These are phyloP conservation scores for Irpex sp. DNA, from an alignment of 1,284 basidiomycete genomes.

Conservation along the genomic window DNA sequence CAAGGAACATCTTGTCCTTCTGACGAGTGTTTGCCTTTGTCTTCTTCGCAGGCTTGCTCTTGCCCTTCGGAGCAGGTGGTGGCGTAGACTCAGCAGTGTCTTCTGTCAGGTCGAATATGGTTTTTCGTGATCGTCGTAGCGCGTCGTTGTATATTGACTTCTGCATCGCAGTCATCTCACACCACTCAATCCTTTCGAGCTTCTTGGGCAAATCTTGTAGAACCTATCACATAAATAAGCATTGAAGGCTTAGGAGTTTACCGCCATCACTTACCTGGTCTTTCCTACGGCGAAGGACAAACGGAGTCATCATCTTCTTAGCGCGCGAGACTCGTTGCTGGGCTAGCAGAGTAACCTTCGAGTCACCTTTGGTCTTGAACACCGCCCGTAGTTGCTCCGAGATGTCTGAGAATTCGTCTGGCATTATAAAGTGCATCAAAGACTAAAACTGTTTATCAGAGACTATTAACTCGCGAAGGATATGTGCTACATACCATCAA, in stretches of 20 bases:
- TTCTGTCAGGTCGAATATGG: constrained; percentile 58
- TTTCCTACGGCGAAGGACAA: constrained; percentile 94
- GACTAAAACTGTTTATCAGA: constrained; percentile 53
- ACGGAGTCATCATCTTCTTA: constrained; percentile 99
- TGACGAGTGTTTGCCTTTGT: constrained; percentile 38
- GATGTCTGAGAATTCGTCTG: constrained; percentile 80
- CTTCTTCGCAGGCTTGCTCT: constrained; percentile 46
- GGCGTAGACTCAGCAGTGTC: constrained; percentile 28
- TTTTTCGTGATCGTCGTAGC: constrained; percentile 81
- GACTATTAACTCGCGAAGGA: neutral
- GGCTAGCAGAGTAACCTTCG: constrained; percentile 82
- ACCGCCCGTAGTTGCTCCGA: constrained; percentile 84
- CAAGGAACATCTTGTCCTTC: constrained; percentile 70
- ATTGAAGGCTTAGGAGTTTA: neutral
- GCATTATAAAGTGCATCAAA: constrained; percentile 97
- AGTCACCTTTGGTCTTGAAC: constrained; percentile 93
- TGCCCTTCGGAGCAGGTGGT: constrained; percentile 27
- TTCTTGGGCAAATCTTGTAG: constrained; percentile 92
- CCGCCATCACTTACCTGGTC: constrained; percentile 58
- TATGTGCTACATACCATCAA: constrained; percentile 70
- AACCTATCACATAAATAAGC: constrained; percentile 50
- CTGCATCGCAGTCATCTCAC: constrained; percentile 88
- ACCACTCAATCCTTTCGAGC: constrained; percentile 90
- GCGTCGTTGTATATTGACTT: constrained; percentile 84
- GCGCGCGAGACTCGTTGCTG: constrained; percentile 91